A percentile compares a stretch with the other conserved stretches of the same genome.
These are phyloP conservation scores for Scheffersomyces amazonensis DNA, from an alignment of 805 yeast genomes.

Conservation along the genomic window DNA sequence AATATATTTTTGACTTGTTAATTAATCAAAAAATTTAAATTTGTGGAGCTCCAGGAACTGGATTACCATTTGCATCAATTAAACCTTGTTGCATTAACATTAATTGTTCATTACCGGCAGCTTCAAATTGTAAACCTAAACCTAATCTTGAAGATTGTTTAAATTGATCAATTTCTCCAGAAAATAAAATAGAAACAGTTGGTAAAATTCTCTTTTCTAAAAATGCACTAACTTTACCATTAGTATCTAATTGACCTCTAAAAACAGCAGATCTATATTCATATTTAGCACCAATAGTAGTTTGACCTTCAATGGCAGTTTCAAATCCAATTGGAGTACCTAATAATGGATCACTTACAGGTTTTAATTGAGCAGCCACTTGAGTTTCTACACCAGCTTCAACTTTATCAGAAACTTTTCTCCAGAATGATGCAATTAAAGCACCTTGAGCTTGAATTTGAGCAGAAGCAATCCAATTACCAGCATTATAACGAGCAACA, in stretches of 20 bases:
- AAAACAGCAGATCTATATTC: constrained; percentile 95
- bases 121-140: constrained; percentile 92
- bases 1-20: too few species aligned
- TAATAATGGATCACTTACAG: constrained; percentile 70
- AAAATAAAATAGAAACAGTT: constrained; percentile 80
- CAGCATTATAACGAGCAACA: constrained; percentile 84
- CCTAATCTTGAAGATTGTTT: constrained; percentile 74
- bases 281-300: constrained; percentile 95
- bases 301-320: constrained; percentile 84
- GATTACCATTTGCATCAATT: constrained; percentile 80
- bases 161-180: constrained; percentile 89
- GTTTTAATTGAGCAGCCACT: constrained; percentile 70
- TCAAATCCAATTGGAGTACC: constrained; percentile 80
- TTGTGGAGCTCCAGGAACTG: constrained; percentile 76
- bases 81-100: constrained; percentile 89
- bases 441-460: constrained; percentile 94
- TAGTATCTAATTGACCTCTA: constrained; percentile 91
- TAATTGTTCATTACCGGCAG: constrained; percentile 90
- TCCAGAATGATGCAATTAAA: constrained; percentile 86
- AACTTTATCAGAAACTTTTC: constrained; percentile 86
- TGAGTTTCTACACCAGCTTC: constrained; percentile 94
- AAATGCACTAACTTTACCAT: constrained; percentile 87
- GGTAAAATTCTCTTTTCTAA: constrained; percentile 93
- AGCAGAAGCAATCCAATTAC: constrained; percentile 90
- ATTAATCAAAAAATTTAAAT: too few species aligned